Percentiles rank a stretch among this genome's conserved stretches.
These are phyloP conservation scores for Leccinum olivaceopallidum DNA, from an alignment of 768 basidiomycete genomes.

Conservation along the genomic window DNA sequence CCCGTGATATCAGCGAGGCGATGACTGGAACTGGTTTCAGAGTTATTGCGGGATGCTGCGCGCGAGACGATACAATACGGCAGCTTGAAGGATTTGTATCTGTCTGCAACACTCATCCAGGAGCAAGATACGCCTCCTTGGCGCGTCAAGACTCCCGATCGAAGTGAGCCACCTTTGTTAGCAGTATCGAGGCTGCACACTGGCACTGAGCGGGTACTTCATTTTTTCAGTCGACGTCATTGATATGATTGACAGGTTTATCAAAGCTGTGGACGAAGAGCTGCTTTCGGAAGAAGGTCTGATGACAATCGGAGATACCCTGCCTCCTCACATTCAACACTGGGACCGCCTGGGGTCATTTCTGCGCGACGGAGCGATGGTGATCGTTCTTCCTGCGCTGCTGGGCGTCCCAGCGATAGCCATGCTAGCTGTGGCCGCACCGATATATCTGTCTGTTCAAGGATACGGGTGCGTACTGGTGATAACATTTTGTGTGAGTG, in stretches of 20 bases:
- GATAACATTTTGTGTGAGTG: background rate
- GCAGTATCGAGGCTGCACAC: background rate
- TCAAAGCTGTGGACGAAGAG: background rate
- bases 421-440: background rate
- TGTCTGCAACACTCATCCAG: background rate
- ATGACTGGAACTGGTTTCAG: background rate
- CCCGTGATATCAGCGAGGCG: background rate
- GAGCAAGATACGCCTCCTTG: background rate
- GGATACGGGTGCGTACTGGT: background rate
- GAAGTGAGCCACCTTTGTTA: background rate
- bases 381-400: conserved; percentile 1
- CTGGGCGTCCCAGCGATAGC: conserved; percentile 6
- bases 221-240: background rate
- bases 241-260: background rate
- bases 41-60: background rate
- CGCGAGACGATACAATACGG: background rate
- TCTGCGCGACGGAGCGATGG: background rate
- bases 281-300: background rate
- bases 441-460: background rate
- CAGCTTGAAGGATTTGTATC: background rate
- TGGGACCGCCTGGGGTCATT: background rate
- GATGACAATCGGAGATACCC: background rate
- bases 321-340: background rate
- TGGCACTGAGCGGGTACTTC: background rate
- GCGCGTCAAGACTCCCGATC: background rate